Conservation (phyloP, 2,329 filamentous ascomycete species). For the Plenodomus lindquistii region DNA sequence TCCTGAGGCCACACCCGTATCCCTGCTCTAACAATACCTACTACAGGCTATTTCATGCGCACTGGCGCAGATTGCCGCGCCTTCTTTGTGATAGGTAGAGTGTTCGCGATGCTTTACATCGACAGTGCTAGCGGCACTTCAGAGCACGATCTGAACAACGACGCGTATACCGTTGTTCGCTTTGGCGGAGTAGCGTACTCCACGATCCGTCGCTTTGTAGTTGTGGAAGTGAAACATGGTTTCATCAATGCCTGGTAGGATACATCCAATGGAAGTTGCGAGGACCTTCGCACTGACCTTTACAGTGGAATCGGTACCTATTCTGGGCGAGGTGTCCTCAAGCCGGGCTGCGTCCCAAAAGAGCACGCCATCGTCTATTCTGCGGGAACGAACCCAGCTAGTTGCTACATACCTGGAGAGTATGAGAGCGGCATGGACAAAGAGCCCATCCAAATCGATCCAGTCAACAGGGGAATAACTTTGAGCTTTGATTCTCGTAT, state of each 20-base stretch:
- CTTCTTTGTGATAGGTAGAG: slow-evolving; percentile 24
- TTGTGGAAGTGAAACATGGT: slow-evolving; percentile 17
- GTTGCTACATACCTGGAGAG: slow-evolving; percentile 26
- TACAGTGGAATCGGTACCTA: slow-evolving; percentile 50
- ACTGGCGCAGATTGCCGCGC: slow-evolving; percentile 9
- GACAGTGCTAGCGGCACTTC: slow-evolving; percentile 15
- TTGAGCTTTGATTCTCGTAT: slow-evolving; percentile 44
- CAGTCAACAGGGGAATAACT: slow-evolving; percentile 16
- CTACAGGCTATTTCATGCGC: slow-evolving; percentile 24
- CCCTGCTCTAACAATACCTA: not conserved
- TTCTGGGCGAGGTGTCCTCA: slow-evolving; percentile 39
- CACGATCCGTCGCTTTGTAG: slow-evolving; percentile 34
- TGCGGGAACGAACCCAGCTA: slow-evolving; percentile 6
- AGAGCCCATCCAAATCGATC: slow-evolving; percentile 41
- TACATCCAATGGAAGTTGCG: not conserved
- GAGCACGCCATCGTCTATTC: slow-evolving; percentile 47
- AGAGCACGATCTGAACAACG: not conserved
- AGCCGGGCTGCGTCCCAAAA: slow-evolving; percentile 38
- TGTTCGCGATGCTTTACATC: slow-evolving; percentile 26
- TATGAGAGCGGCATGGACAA: slow-evolving; percentile 41
- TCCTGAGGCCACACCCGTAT: not conserved
- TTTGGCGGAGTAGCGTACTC: slow-evolving; percentile 19
- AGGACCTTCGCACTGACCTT: not conserved
- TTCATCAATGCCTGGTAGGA: slow-evolving; percentile 32
- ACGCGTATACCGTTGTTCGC: slow-evolving; percentile 14